These are phyloP conservation scores for Saturnispora quitensis DNA, from an alignment of 805 yeast species.

Conservation along the genomic window DNA sequence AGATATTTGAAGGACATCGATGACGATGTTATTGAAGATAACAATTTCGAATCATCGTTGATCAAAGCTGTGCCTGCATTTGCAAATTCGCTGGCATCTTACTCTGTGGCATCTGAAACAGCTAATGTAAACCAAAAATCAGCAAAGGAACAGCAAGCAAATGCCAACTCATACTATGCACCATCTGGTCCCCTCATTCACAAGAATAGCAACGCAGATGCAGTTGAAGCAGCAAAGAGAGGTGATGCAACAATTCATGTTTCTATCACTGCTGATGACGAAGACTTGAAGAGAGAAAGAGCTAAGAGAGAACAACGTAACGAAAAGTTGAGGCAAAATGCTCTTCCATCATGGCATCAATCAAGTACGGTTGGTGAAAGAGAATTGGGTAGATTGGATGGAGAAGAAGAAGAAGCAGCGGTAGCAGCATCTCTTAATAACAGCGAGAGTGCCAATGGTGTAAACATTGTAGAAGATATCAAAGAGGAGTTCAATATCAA, in stretches of 20 bases:
- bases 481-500: background rate
- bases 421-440: conserved; percentile 7
- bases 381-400: conserved; percentile 45
- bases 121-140: conserved; percentile 14
- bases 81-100: conserved; percentile 58
- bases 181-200: conserved; percentile 7
- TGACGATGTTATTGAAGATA: conserved; percentile 72
- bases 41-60: conserved; percentile 79
- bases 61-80: conserved; percentile 80
- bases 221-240: conserved; percentile 28
- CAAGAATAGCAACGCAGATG: conserved; percentile 23
- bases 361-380: conserved; percentile 79
- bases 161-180: conserved; percentile 5
- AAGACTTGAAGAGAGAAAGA: conserved; percentile 52
- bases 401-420: conserved; percentile 33
- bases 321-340: conserved; percentile 77
- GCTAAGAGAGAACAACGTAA: conserved; percentile 58
- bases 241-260: conserved; percentile 85
- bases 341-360: conserved; percentile 94
- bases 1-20: conserved; percentile 74
- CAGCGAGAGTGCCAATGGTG: conserved; percentile 1
- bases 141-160: background rate
- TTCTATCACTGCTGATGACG: conserved; percentile 81
- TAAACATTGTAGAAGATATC: background rate
- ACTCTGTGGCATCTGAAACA: conserved; percentile 40